Evolutionary conservation across 2,329 filamentous ascomycete species (phyloP).

Genomic region (Aspergillus tanneri): DNA sequence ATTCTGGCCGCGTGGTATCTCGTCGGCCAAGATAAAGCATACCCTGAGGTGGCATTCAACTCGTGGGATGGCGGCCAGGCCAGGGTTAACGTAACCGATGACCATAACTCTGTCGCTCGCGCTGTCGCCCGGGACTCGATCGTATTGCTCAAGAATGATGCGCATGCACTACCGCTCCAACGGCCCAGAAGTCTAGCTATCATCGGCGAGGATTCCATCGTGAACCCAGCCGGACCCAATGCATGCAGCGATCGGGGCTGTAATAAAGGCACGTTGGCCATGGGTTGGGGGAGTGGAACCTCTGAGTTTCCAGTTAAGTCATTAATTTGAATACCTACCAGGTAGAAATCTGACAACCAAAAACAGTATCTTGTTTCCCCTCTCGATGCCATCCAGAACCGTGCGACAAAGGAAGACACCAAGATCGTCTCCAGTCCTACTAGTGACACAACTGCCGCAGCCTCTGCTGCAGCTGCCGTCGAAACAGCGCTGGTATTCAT

Average conservation of each 20-base stretch:
- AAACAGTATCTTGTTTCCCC: constrained; percentile 45
- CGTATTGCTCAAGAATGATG: constrained; percentile 49
- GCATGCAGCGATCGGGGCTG: constrained; percentile 62
- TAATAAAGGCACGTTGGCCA: constrained; percentile 65
- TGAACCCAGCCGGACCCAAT: constrained; percentile 49
- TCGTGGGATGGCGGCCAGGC: constrained; percentile 44
- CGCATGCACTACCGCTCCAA: constrained; percentile 45
- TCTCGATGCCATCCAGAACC: constrained; percentile 42
- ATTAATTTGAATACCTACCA: background rate
- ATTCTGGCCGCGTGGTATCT: constrained; percentile 53
- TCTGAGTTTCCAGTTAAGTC: constrained; percentile 59
- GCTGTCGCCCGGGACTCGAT: constrained; percentile 48
- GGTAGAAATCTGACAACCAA: background rate
- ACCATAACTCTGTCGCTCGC: constrained; percentile 41
- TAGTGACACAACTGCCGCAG: constrained; percentile 38
- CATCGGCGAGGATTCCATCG: constrained; percentile 52
- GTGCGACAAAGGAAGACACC: constrained; percentile 39
- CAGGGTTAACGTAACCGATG: constrained; percentile 38
- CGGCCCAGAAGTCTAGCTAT: constrained; percentile 49
- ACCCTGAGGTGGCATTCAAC: constrained; percentile 46
- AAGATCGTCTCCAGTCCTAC: constrained; percentile 45
- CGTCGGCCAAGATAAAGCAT: constrained; percentile 47
- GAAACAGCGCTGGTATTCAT: constrained; percentile 51
- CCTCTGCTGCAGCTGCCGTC: constrained; percentile 38
- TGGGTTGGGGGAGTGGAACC: constrained; percentile 74